Evolutionary conservation across 371 early-diverging fungal genomes (phyloP), one percentile per base, ranked within the genome.

Genomic region (Mucor circinelloides): DNA sequence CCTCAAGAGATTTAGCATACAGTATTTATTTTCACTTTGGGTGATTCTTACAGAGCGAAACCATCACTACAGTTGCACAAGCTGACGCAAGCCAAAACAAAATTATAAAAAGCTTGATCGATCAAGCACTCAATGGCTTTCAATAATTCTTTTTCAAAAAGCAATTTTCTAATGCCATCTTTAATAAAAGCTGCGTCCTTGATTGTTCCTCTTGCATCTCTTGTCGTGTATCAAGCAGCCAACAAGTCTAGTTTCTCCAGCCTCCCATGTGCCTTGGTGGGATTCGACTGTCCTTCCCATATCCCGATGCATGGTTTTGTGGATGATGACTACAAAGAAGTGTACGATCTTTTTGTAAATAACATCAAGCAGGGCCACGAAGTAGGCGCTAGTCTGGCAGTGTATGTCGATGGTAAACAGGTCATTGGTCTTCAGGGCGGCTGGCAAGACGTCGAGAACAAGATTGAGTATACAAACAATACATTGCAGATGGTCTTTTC

Each of bases 401-500:
- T 78, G 6, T 85, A 82, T 67, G 85, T 86, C 12, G 83, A 89
- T 63, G 89, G 86, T 0, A 40, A 77, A 9, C 76, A 80, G 6
- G 89, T 91, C 1, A 78, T 90, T 0, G 86, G 90, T 64, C 75
- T 92, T 17, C 76, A 78, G 48, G 91, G 90, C 6, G 93, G 93
- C 3, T 84, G 81, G 81, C 84, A 82, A 61, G 87, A 90, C 63
- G 55, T 70, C 7, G 70, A 71, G 28, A 66, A 69, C 9, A 67
- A 60, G 2, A 73, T 61, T 0, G 72, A 66, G 6, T 93, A 89
- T 67, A 71, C 82, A 36, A 75, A 85, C 34, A 62, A 78, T 25
- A 86, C 87, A 0, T 70, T 93, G 40, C 87, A 88, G 66, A 79
- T 89, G 66, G 89, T 92, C 2, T 92, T 86, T 71, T 91, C 91